Conservation (phyloP, 345 rosid species). For the Arabidopsis arenosa region DNA sequence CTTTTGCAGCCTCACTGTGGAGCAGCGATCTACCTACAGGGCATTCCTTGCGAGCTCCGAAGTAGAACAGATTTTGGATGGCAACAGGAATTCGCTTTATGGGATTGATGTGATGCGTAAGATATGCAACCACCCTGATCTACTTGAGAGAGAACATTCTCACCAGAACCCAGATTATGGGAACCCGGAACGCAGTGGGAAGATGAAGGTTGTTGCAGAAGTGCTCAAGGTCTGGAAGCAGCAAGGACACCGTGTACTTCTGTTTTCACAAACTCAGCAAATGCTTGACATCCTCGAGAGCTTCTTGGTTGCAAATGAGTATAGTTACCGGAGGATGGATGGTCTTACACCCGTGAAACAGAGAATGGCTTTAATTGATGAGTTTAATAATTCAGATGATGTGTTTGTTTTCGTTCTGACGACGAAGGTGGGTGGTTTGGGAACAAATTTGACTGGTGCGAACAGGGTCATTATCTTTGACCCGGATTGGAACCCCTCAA, state of each 20-base stretch:
- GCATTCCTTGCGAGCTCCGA: conserved; percentile 98
- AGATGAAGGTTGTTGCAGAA: conserved; percentile 87
- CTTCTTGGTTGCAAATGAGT: conserved; percentile 67
- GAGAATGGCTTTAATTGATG: conserved; percentile 98
- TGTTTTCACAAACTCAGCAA: conserved; percentile 94
- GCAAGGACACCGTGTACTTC: conserved; percentile 92
- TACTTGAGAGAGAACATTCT: conserved; percentile 93
- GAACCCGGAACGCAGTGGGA: conserved; percentile 90
- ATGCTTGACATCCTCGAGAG: conserved; percentile 95
- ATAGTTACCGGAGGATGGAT: conserved; percentile 93
- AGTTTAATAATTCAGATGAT: conserved; percentile 74
- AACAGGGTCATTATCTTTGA: conserved; percentile 95
- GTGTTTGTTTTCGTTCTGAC: conserved; percentile 86
- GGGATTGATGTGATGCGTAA: conserved; percentile 99
- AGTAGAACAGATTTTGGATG: conserved; percentile 86
- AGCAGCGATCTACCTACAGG: conserved; percentile 83
- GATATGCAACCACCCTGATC: conserved; percentile 98
- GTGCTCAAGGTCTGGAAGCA: conserved; percentile 89
- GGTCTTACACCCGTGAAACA: conserved; percentile 86
- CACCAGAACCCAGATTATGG: conserved; percentile 83
- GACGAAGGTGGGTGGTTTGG: conserved; percentile 97
- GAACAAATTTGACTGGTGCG: conserved; percentile 95
- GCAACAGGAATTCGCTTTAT: conserved; percentile 78
- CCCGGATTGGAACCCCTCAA: conserved; percentile 99
- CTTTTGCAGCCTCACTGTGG: conserved; percentile 93